These are phyloP conservation scores for Tranzscheliella williamsii DNA, from an alignment of 1,284 basidiomycete genomes.

Conservation along the genomic window DNA sequence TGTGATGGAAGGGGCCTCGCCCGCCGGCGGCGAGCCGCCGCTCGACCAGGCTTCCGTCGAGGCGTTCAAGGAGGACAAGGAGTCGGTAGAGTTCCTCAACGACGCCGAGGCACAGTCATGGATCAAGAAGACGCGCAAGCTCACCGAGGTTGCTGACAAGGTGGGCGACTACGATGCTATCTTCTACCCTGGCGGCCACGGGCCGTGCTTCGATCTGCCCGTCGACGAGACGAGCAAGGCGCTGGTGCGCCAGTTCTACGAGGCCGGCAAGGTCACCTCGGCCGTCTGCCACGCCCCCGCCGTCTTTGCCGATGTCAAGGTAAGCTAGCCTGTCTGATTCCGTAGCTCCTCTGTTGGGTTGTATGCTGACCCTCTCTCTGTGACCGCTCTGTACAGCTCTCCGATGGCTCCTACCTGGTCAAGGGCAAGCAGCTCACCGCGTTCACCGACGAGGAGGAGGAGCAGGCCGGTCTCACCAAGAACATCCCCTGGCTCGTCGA, in stretches of 20 bases:
- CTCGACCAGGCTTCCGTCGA: slow-evolving; percentile 70
- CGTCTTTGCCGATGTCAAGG: slow-evolving; percentile 48
- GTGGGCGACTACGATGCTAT: slow-evolving; percentile 69
- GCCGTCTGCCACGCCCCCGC: slow-evolving; percentile 54
- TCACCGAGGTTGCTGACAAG: slow-evolving; percentile 69
- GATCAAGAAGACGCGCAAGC: slow-evolving; percentile 67
- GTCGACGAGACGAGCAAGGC: slow-evolving; percentile 34
- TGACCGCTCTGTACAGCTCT: slow-evolving; percentile 10
- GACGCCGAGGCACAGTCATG: slow-evolving; percentile 68
- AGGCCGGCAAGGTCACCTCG: slow-evolving; percentile 39
- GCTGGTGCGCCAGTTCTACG: slow-evolving; percentile 48
- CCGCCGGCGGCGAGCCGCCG: slow-evolving; percentile 73
- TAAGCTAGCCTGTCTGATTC: background rate
- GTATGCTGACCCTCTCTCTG: background rate
- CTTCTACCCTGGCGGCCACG: slow-evolving; percentile 74
- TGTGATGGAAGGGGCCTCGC: slow-evolving; percentile 73
- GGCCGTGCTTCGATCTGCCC: slow-evolving; percentile 52
- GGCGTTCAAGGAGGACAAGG: slow-evolving; percentile 67
- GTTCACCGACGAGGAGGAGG: slow-evolving; percentile 75
- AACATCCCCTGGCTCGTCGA: slow-evolving; percentile 74
- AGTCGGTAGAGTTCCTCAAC: slow-evolving; percentile 69
- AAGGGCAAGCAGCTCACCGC: slow-evolving; percentile 69
- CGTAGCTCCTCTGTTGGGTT: background rate
- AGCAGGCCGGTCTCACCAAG: slow-evolving; percentile 61
- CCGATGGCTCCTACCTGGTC: slow-evolving; percentile 60